Evolutionary conservation across 257 asterid genomes (phyloP), one percentile per base, ranked within the genome.

Genomic region (Nicotiana paniculata): DNA sequence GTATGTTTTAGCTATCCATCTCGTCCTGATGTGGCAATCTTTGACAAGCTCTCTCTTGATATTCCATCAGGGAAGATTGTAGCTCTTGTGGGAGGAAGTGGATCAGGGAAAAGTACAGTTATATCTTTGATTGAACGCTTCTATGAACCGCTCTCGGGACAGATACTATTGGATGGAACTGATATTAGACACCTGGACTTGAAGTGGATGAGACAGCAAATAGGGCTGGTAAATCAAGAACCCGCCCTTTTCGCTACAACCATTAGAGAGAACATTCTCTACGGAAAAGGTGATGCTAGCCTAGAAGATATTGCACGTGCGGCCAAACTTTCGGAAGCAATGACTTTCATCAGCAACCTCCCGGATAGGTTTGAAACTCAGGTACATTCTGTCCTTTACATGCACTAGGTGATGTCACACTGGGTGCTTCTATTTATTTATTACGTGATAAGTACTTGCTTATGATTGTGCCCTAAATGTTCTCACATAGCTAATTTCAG

Each of bases 41-140:
- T 94, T 84, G 77, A 91, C 86, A 91, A 89, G 81, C 85, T 96
- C 24, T 82, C 88, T 51, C 89, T 96, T 46, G 95, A 96, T 55
- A 91, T 96, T 81, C 98, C 98, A 33, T 84, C 98, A 0, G 99
- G 99, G 9, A 96, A 93, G 86, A 90, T 94, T 39, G 92, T 96
- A 21, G 99, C 99, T 3, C 95, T 96, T 43, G 98, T 96, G 11
- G 99, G 99, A 77, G 98, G 97, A 48, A 96, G 99, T 84, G 99
- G 99, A 33, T 96, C 98, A 1, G 98, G 99, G 80, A 96, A 96
- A 90, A 94, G 99, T 92, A 96, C 98, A 0, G 93, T 96, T 46
- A 89, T 96, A 81, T 94, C 99, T 39, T 69, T 96, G 88, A 96
- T 96, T 51, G 98, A 96, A 84, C 97, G 99, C 15, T 94, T 96